A percentile compares a stretch with the other conserved stretches of the same genome.
Conservation (phyloP, 2,329 filamentous ascomycete species). For the Ophiostoma sp. region DNA sequence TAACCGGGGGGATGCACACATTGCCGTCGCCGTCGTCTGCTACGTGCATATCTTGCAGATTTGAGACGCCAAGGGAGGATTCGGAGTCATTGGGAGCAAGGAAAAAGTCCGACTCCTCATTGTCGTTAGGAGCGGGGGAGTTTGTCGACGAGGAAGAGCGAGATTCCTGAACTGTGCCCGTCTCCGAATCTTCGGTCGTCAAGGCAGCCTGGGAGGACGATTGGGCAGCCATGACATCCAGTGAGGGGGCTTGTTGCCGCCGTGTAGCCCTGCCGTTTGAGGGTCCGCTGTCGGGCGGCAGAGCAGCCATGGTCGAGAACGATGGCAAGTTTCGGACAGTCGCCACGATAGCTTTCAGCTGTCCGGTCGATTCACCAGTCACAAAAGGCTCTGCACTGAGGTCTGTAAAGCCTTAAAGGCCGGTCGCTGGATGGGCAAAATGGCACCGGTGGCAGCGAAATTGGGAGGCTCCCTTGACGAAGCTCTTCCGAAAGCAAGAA, state of each 20-base stretch:
- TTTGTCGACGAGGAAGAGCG: constrained; percentile 68
- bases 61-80: constrained; percentile 82
- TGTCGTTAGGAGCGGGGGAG: constrained; percentile 72
- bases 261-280: constrained; percentile 7
- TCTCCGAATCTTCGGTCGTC: constrained; percentile 37
- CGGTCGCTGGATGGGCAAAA: background rate
- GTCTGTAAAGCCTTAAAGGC: background rate
- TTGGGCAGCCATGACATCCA: constrained; percentile 32
- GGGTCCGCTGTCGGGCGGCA: background rate
- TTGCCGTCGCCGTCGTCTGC: constrained; percentile 50
- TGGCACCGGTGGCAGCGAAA: background rate
- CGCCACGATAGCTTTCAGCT: background rate
- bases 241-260: constrained; percentile 30
- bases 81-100: constrained; percentile 86
- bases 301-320: constrained; percentile 23
- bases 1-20: constrained; percentile 72
- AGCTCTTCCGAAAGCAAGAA: background rate
- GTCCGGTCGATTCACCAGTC: background rate
- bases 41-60: constrained; percentile 71
- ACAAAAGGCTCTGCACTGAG: background rate
- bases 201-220: constrained; percentile 31
- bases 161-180: constrained; percentile 48
- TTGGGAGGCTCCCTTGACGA: background rate
- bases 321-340: background rate
- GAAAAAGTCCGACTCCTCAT: constrained; percentile 94